Evolutionary conservation across 2,329 filamentous ascomycete species (phyloP), one percentile per base, ranked within the genome.

Genomic region (Botrytis fragariae): DNA sequence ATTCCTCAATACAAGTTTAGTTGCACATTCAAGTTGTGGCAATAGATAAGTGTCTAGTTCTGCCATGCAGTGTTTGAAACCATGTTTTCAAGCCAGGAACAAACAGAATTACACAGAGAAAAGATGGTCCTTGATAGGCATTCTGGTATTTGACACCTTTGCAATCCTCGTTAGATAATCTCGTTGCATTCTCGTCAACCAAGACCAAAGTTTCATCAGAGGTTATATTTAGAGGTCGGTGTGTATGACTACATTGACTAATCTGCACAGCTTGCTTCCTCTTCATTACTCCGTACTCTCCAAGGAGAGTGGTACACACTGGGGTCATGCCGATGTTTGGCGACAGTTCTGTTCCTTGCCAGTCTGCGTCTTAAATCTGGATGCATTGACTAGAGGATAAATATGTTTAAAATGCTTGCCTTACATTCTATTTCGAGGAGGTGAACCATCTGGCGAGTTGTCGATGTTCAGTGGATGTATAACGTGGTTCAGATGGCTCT

Each of bases 21-120:
- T 54, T 48, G n/a, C 1, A 25, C 25, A 39, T 51, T 54, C 1
- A 35, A 57, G n/a, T 10, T 42, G 20, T 54, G 32, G 18, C 18
- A 22, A 57, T 25, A 68, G 35, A 54, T 35, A 68, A 68, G 64
- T 54, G 64, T 68, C n/a, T 42, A n/a, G 6, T 68, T 16, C 64
- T 42, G 25, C 8, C 45, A 68, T 54, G 20, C 35, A 10, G 29
- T 42, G 4, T 18, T 54, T 16, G 10, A 14, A 42, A 22, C 20
- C 20, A 39, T 22, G 9, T 35, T 7, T 18, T 20, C 37, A 64
- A 54, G 45, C 44, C 8, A 20, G 35, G 18, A 12, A 39, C 35
- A 29, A 37, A 39, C 32, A 54, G 35, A 39, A 3, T 22, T 39
- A 54, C 32, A 29, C 12, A n/a, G 29, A 20, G 22, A 51, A 48